Percentiles rank a stretch among this genome's conserved stretches.
These are phyloP conservation scores for Eryngium alpinum DNA, from an alignment of 140 eudicot species.

Conservation along the genomic window DNA sequence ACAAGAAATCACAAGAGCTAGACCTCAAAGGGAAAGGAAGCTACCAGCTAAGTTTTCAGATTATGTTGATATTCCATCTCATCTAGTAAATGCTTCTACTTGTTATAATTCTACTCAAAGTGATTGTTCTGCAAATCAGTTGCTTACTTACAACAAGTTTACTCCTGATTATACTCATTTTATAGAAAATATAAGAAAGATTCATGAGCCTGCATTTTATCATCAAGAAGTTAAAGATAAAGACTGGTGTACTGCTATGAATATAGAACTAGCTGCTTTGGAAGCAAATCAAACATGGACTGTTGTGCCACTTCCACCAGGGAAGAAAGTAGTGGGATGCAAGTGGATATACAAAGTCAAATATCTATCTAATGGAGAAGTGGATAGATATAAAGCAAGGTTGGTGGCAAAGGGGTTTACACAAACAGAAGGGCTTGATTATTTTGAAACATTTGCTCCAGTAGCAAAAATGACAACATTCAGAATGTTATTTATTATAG, in stretches of 20 bases:
- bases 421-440: not conserved
- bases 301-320: not conserved
- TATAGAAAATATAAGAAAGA: not conserved
- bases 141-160: not conserved
- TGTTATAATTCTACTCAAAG: too few relatives aligned
- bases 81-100: too few relatives aligned
- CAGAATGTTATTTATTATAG: not conserved
- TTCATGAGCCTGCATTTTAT: not conserved
- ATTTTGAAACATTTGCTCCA: not conserved
- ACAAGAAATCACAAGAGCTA: too few relatives aligned
- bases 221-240: not conserved
- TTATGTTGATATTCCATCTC: too few relatives aligned
- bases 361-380: not conserved
- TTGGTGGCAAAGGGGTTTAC: not conserved
- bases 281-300: not conserved
- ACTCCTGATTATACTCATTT: not conserved
- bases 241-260: not conserved
- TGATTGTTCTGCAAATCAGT: too few relatives aligned
- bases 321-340: not conserved
- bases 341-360: slow-evolving; percentile 1
- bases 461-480: not conserved
- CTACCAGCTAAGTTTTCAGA: too few relatives aligned
- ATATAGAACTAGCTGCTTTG: not conserved
- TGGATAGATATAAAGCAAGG: not conserved
- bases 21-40: too few relatives aligned